phyloP scores from a whole-genome alignment of 2,329 filamentous ascomycete species.

The Biscogniauxia mediterranea region DNA sequence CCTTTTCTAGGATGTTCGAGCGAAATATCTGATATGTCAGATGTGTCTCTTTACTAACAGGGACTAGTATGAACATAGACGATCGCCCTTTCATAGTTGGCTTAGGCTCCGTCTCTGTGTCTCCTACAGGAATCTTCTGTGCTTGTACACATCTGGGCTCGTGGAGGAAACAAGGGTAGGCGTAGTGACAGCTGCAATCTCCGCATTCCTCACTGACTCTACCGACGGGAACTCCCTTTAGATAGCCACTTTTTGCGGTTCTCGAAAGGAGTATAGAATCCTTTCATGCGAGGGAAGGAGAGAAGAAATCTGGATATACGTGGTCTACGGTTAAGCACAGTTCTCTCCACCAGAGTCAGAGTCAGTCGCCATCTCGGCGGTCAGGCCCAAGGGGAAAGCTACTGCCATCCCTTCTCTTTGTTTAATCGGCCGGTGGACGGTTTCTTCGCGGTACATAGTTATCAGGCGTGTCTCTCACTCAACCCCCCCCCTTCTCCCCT shows the following conservation, averaged over 20 bases:
- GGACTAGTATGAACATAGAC: slow-evolving; percentile 7
- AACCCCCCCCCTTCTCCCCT: slow-evolving; percentile 13
- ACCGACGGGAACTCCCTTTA: slow-evolving; percentile 22
- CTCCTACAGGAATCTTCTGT: slow-evolving; percentile 38
- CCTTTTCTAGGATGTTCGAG: background rate
- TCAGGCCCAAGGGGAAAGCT: slow-evolving; percentile 30
- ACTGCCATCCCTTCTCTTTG: slow-evolving; percentile 22
- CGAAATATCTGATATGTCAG: slow-evolving; percentile 6
- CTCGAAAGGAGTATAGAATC: slow-evolving; percentile 40
- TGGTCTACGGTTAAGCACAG: slow-evolving; percentile 37
- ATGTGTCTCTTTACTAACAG: slow-evolving; percentile 9
- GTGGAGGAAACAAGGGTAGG: slow-evolving; percentile 37
- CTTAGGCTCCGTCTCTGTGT: slow-evolving; percentile 33
- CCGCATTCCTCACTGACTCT: slow-evolving; percentile 33
- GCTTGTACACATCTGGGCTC: slow-evolving; percentile 39
- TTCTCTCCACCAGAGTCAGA: slow-evolving; percentile 28
- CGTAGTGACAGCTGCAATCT: slow-evolving; percentile 42
- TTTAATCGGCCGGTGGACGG: slow-evolving; percentile 21
- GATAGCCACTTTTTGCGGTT: slow-evolving; percentile 29
- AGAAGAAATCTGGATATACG: slow-evolving; percentile 23
- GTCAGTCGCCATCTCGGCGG: slow-evolving; percentile 30
- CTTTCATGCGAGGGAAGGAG: slow-evolving; percentile 22
- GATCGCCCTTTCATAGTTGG: slow-evolving; percentile 20
- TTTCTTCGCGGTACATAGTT: slow-evolving; percentile 19
- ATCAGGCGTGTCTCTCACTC: slow-evolving; percentile 13